Conservation (phyloP, 176 grass and related monocot genomes). For the Hyparrhenia diplandra region DNA sequence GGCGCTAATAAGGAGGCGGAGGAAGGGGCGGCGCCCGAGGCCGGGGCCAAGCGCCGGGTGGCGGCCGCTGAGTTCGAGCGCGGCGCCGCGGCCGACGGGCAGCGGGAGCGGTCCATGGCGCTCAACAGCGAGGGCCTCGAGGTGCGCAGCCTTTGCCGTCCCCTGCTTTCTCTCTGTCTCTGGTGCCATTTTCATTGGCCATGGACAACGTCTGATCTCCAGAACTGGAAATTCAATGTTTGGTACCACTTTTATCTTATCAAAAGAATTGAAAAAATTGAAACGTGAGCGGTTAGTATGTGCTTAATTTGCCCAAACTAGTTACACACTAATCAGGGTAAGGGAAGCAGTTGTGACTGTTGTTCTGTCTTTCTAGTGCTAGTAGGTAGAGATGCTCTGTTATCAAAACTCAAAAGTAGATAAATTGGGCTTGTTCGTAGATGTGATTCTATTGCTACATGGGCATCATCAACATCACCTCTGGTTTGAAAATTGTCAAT, state of each 20-base stretch:
- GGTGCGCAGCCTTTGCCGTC: slow-evolving; percentile 40
- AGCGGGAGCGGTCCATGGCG: slow-evolving; percentile 69
- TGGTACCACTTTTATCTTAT: too few species aligned
- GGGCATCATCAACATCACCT: background rate
- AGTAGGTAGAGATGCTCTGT: too few species aligned
- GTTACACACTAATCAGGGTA: background rate
- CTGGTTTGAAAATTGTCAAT: background rate
- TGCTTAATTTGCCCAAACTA: too few species aligned
- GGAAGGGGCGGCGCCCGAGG: slow-evolving; percentile 17
- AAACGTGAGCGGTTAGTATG: too few species aligned
- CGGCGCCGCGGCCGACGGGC: slow-evolving; percentile 42
- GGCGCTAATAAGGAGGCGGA: slow-evolving; percentile 12
- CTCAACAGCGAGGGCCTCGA: slow-evolving; percentile 89
- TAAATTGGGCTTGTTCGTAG: background rate
- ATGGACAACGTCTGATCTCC: too few species aligned
- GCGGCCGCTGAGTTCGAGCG: slow-evolving; percentile 52
- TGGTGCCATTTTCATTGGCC: too few species aligned
- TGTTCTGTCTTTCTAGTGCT: too few species aligned
- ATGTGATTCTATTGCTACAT: background rate
- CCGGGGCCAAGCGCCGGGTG: slow-evolving; percentile 31
- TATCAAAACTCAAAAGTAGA: background rate
- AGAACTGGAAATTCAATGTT: too few species aligned
- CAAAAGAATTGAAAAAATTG: too few species aligned
- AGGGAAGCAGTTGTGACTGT: background rate
- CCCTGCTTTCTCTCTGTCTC: too few species aligned